These are phyloP conservation scores for Mitragyna speciosa DNA, from an alignment of 257 asterid genomes.

Conservation along the genomic window DNA sequence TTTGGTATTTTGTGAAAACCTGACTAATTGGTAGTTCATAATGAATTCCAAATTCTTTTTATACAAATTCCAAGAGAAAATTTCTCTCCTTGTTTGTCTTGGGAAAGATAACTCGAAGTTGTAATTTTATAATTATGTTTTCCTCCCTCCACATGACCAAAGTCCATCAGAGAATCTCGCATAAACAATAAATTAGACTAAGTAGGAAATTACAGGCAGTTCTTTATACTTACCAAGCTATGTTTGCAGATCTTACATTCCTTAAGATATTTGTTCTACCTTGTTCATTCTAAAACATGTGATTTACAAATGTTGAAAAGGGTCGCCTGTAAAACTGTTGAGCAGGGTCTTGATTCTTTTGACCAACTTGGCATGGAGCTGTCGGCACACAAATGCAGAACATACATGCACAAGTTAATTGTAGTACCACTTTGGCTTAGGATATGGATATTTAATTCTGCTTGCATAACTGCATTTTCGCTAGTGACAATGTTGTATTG, in stretches of 20 bases:
- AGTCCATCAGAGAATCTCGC: not conserved
- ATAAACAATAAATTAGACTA: slow-evolving; percentile 20
- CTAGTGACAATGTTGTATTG: too few species aligned
- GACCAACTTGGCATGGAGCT: slow-evolving; percentile 54
- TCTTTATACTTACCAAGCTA: slow-evolving; percentile 6
- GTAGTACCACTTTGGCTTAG: not conserved
- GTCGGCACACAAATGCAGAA: slow-evolving; percentile 34
- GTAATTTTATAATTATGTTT: not conserved
- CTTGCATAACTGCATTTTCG: not conserved
- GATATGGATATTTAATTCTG: not conserved
- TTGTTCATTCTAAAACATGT: slow-evolving; percentile 6
- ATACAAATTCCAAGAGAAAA: not conserved
- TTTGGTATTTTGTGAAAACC: not conserved
- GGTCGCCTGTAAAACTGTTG: too few species aligned
- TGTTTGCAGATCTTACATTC: not conserved
- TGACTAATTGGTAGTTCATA: not conserved
- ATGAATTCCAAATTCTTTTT: not conserved
- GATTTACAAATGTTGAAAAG: not conserved
- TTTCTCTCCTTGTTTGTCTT: not conserved
- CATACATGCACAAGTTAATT: not conserved
- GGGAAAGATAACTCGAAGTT: not conserved
- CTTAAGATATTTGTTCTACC: slow-evolving; percentile 3
- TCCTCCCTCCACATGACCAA: not conserved
- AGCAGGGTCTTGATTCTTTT: slow-evolving; percentile 18
- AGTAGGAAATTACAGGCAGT: not conserved